Evolutionary conservation across 306 rosid species (phyloP).

Genomic region (Lathyrus oleraceus): DNA sequence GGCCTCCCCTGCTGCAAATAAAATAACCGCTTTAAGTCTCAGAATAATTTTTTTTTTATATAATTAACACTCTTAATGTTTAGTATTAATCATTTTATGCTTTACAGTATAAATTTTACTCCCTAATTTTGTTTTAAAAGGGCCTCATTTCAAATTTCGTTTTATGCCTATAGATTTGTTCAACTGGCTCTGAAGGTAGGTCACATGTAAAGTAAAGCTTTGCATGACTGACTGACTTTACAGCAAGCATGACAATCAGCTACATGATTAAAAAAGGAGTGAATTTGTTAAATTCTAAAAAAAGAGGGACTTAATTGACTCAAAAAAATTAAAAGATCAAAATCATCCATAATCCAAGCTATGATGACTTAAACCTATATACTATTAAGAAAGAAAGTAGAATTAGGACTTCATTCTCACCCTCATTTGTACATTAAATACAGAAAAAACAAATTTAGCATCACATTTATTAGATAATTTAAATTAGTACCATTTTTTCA

Average conservation of each 20-base stretch:
- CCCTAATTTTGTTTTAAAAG: too few species aligned
- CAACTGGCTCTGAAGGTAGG: neutral
- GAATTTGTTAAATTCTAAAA: neutral
- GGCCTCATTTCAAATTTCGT: too few species aligned
- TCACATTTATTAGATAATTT: neutral
- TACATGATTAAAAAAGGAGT: neutral
- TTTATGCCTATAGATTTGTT: too few species aligned
- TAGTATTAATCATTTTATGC: too few species aligned
- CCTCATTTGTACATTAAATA: neutral
- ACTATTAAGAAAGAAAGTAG: neutral
- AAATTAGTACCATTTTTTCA: neutral
- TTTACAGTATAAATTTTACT: too few species aligned
- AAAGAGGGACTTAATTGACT: neutral
- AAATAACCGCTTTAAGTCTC: too few species aligned
- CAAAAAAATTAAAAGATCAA: neutral
- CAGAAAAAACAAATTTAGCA: neutral
- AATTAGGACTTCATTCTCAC: conserved; percentile 1
- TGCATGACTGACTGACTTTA: neutral
- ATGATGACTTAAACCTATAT: neutral
- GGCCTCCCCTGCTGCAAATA: too few species aligned
- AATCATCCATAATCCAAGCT: neutral
- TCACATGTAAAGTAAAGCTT: neutral
- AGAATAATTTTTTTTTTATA: too few species aligned
- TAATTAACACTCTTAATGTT: too few species aligned
- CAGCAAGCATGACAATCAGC: neutral